A percentile compares a stretch with the other conserved stretches of the same genome.
These are phyloP conservation scores for Trametes villosa DNA, from an alignment of 768 basidiomycete genomes.

Conservation along the genomic window DNA sequence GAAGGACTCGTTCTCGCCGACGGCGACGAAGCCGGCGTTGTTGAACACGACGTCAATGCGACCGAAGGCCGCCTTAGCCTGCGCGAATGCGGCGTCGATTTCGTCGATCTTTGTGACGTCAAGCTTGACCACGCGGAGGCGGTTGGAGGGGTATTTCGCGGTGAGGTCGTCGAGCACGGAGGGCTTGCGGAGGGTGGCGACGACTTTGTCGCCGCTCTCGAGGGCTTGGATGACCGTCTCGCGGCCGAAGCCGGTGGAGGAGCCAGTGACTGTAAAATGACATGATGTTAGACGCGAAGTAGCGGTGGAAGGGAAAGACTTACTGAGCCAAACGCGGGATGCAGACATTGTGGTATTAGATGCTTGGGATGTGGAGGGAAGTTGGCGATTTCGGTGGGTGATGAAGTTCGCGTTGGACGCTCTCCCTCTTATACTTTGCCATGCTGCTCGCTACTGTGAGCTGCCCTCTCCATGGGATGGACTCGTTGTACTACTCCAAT, in stretches of 20 bases:
- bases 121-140: constrained; percentile 38
- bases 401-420: no score
- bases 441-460: no score
- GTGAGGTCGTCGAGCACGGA: constrained; percentile 36
- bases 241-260: constrained; percentile 45
- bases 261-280: constrained; percentile 42
- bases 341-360: not conserved
- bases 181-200: constrained; percentile 49
- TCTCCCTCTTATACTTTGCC: no score
- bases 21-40: constrained; percentile 21
- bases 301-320: not conserved
- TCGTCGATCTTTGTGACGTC: constrained; percentile 26
- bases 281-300: not conserved
- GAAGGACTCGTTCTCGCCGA: constrained; percentile 44
- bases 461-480: no score
- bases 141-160: constrained; percentile 32
- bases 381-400: no score
- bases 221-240: constrained; percentile 41
- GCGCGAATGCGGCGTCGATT: constrained; percentile 40
- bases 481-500: no score
- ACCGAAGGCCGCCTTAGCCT: constrained; percentile 42
- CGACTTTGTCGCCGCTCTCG: constrained; percentile 42
- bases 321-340: constrained; percentile 21
- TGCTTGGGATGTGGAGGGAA: no score
- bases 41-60: constrained; percentile 41